Percentiles rank a stretch among this genome's conserved stretches.
phyloP scores from a whole-genome alignment of 1,139 yeast species.

The Pichia inconspicua region DNA sequence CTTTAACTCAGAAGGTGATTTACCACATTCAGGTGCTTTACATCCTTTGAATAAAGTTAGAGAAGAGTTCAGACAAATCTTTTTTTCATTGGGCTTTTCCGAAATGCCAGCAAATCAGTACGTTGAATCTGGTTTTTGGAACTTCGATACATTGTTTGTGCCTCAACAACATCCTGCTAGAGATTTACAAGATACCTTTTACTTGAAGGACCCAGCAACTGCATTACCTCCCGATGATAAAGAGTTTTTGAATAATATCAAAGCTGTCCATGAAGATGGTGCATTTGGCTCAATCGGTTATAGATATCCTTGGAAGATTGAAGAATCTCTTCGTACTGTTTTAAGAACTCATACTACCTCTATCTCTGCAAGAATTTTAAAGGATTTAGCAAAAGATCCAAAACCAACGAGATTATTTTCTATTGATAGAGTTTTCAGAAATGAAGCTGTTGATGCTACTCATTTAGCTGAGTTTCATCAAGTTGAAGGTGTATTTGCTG shows the following conservation, averaged over 20 bases:
- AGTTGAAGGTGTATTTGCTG: slow-evolving; percentile 98
- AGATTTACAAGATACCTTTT: slow-evolving; percentile 96
- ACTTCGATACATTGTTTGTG: slow-evolving; percentile 88
- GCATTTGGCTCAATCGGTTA: slow-evolving; percentile 94
- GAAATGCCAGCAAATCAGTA: slow-evolving; percentile 99
- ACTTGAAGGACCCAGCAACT: slow-evolving; percentile 80
- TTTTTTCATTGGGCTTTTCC: slow-evolving; percentile 94
- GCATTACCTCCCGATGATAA: slow-evolving; percentile 80
- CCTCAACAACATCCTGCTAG: slow-evolving; percentile 99
- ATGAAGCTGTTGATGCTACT: slow-evolving; percentile 99
- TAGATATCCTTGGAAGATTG: slow-evolving; percentile 94
- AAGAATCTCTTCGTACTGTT: slow-evolving; percentile 84
- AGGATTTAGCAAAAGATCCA: slow-evolving; percentile 81
- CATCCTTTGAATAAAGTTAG: slow-evolving; percentile 95
- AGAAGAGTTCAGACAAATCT: slow-evolving; percentile 95
- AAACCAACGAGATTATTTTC: slow-evolving; percentile 89
- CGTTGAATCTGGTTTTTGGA: slow-evolving; percentile 98
- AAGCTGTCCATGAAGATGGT: slow-evolving; percentile 81
- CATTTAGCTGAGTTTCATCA: slow-evolving; percentile 99
- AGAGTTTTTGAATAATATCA: slow-evolving; percentile 68
- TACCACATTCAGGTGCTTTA: slow-evolving; percentile 82
- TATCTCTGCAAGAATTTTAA: slow-evolving; percentile 80
- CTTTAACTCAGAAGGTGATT: slow-evolving; percentile 89
- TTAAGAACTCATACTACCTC: slow-evolving; percentile 98
- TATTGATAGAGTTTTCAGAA: slow-evolving; percentile 97